Evolutionary conservation across 2,329 filamentous ascomycete genomes (phyloP).

Genomic region (Phyllosticta capitalensis): DNA sequence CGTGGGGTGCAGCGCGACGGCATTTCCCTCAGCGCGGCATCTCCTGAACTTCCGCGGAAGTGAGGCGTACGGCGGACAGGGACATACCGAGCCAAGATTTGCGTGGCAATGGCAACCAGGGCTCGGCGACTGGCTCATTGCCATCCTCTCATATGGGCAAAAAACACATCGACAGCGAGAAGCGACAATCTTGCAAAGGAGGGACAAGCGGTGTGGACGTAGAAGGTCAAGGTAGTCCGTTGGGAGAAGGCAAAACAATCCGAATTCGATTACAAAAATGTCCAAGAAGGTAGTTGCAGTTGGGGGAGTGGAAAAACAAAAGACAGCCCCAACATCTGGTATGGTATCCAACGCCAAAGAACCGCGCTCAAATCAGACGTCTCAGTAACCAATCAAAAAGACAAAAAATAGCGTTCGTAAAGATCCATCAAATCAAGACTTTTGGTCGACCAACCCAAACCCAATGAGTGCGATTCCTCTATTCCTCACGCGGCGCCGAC

Average conservation of each 20-base stretch:
- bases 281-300: background rate
- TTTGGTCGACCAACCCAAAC: background rate
- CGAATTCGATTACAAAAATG: background rate
- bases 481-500: background rate
- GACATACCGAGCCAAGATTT: background rate
- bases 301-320: background rate
- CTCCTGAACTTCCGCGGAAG: background rate
- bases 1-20: no score
- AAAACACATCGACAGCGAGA: no score
- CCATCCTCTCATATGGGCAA: no score
- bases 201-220: no score
- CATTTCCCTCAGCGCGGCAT: no score
- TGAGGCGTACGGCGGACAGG: background rate
- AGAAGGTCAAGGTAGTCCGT: no score
- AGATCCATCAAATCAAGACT: background rate
- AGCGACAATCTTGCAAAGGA: no score
- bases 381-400: background rate
- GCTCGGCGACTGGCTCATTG: no score
- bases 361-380: background rate
- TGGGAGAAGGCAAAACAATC: no score
- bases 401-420: background rate
- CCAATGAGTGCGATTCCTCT: background rate
- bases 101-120: background rate
- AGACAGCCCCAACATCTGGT: background rate
- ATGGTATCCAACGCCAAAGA: slow-evolving; percentile 25